Evolutionary conservation across 805 yeast species (phyloP).

Genomic region (Suhomyces tanzawaensis): DNA sequence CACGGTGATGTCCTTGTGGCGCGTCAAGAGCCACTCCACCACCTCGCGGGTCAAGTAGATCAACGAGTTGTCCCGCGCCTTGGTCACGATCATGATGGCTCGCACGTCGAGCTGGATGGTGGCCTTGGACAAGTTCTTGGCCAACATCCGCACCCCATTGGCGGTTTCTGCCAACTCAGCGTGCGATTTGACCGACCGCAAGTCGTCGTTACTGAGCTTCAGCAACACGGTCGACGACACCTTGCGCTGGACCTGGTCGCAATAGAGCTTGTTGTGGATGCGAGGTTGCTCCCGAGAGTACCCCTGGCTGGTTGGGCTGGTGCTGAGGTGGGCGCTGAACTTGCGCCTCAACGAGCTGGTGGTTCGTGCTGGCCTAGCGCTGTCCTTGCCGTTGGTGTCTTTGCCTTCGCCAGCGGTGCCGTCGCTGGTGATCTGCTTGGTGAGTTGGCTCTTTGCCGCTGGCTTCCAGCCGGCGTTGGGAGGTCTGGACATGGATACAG

Average conservation of each 20-base stretch:
- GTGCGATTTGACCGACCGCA: slow-evolving; percentile 62
- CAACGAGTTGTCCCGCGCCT: slow-evolving; percentile 79
- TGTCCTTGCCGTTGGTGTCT: not conserved
- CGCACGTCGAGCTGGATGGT: slow-evolving; percentile 68
- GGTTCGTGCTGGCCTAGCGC: not conserved
- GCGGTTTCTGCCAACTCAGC: slow-evolving; percentile 78
- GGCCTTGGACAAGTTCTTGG: slow-evolving; percentile 68
- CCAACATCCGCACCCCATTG: slow-evolving; percentile 72
- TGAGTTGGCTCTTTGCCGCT: slow-evolving; percentile 2
- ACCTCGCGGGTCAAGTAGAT: slow-evolving; percentile 74
- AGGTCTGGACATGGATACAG: no score
- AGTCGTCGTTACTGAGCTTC: slow-evolving; percentile 30
- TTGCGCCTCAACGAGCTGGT: slow-evolving; percentile 1
- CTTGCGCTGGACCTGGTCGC: slow-evolving; percentile 19
- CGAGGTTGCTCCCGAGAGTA: slow-evolving; percentile 17
- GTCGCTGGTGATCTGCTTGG: slow-evolving; percentile 8
- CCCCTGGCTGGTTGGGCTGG: slow-evolving; percentile 2
- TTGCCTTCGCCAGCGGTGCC: not conserved
- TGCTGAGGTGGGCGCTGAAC: not conserved
- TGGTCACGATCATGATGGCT: slow-evolving; percentile 81
- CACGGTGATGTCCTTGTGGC: slow-evolving; percentile 42
- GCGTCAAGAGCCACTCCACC: slow-evolving; percentile 67
- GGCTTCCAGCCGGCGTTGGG: no score
- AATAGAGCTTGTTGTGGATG: slow-evolving; percentile 30
- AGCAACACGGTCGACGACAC: slow-evolving; percentile 7